A percentile compares a stretch with the other conserved stretches of the same genome.
phyloP scores from a whole-genome alignment of 768 basidiomycete genomes.

The Mycena rebaudengoi region DNA sequence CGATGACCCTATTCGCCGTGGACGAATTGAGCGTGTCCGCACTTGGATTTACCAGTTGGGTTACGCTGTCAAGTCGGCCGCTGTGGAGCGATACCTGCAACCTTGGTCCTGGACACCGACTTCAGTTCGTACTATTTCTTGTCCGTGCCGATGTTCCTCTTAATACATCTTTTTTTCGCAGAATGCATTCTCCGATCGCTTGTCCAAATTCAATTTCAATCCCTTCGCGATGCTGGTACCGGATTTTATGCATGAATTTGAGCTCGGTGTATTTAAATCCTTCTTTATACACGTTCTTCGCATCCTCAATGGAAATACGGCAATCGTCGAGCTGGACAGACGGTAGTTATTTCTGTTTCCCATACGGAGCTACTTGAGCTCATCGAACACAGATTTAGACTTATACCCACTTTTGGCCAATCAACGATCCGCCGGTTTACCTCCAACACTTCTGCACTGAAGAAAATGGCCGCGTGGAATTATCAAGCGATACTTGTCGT shows the following conservation, averaged over 20 bases:
- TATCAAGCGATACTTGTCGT: conserved; percentile 35
- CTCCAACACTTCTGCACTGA: conserved; percentile 29
- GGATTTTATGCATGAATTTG: conserved; percentile 52
- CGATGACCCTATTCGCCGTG: conserved; percentile 10
- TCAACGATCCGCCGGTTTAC: conserved; percentile 32
- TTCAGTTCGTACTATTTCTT: conserved; percentile 32
- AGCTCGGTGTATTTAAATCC: conserved; percentile 48
- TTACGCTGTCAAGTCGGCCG: conserved; percentile 26
- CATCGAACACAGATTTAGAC: not conserved
- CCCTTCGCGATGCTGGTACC: conserved; percentile 36
- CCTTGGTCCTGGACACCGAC: conserved; percentile 34
- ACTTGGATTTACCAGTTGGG: conserved; percentile 33
- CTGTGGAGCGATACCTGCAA: conserved; percentile 29
- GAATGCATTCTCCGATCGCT: conserved; percentile 43
- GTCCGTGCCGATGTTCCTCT: not conserved
- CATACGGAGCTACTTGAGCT: not conserved
- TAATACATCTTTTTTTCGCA: conserved; percentile 9
- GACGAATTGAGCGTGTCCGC: conserved; percentile 28
- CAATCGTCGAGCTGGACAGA: conserved; percentile 32
- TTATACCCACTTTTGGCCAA: conserved; percentile 36
- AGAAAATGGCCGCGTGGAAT: conserved; percentile 32
- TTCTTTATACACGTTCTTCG: conserved; percentile 47
- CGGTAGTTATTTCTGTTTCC: conserved; percentile 33
- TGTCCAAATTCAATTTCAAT: conserved; percentile 31
- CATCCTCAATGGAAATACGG: conserved; percentile 32